Conservation (phyloP, 805 yeast genomes). For the Barnettozyma botsteinii region DNA sequence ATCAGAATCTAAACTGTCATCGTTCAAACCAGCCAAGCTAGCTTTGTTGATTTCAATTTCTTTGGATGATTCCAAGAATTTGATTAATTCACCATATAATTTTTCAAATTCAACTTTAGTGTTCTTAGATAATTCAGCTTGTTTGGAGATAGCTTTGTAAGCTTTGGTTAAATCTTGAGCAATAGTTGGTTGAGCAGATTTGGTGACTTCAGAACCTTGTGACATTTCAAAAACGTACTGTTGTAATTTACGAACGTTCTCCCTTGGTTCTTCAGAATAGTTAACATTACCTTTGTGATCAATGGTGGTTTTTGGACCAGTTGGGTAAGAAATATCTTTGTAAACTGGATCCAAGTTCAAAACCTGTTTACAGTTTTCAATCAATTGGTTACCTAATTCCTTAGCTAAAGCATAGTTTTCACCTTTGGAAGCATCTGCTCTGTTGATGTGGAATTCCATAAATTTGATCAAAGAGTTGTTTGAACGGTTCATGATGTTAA, state of each 20-base stretch:
- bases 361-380: slow-evolving; percentile 92
- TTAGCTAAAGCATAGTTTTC: slow-evolving; percentile 90
- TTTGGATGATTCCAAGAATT: slow-evolving; percentile 60
- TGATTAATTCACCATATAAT: slow-evolving; percentile 63
- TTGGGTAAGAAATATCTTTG: slow-evolving; percentile 91
- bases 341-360: slow-evolving; percentile 77
- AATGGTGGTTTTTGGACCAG: slow-evolving; percentile 89
- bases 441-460: slow-evolving; percentile 75
- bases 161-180: slow-evolving; percentile 81
- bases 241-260: slow-evolving; percentile 88
- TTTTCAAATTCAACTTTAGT: slow-evolving; percentile 67
- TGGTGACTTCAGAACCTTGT: slow-evolving; percentile 82
- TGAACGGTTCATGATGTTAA: slow-evolving; percentile 95
- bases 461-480: slow-evolving; percentile 89
- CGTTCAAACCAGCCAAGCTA: slow-evolving; percentile 44
- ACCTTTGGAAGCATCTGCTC: slow-evolving; percentile 74
- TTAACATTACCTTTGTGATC: slow-evolving; percentile 83
- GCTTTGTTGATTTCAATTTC: slow-evolving; percentile 68
- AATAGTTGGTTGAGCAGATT: slow-evolving; percentile 62
- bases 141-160: slow-evolving; percentile 75
- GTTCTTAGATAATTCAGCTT: slow-evolving; percentile 53
- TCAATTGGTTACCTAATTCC: slow-evolving; percentile 84
- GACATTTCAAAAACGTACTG: slow-evolving; percentile 97
- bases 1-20: slow-evolving; percentile 44
- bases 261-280: slow-evolving; percentile 82